phyloP scores from a whole-genome alignment of 2,329 filamentous ascomycete genomes.

The Ceratocystis albifundus region DNA sequence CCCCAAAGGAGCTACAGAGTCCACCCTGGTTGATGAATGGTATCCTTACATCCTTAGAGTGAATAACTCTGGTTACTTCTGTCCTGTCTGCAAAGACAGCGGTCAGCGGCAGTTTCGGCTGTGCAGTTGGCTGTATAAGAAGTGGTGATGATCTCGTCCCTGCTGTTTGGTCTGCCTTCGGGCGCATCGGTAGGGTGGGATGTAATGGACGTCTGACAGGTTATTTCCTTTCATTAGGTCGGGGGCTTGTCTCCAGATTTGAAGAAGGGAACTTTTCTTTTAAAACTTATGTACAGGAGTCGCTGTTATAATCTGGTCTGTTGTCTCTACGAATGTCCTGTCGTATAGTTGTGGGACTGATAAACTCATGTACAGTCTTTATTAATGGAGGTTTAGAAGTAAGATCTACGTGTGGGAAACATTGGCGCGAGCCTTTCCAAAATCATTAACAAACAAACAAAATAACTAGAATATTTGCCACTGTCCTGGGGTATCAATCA shows the following conservation, averaged over 20 bases:
- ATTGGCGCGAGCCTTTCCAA: no score
- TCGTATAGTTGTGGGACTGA: no score
- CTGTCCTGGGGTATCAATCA: not conserved
- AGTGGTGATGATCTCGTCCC: constrained; percentile 94
- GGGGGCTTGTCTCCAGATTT: constrained; percentile 30
- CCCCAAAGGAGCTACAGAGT: constrained; percentile 85
- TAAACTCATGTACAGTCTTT: no score
- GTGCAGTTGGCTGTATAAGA: constrained; percentile 54
- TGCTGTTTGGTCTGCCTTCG: constrained; percentile 58
- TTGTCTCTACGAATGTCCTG: no score
- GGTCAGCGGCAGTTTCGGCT: constrained; percentile 29
- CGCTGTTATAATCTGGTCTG: no score
- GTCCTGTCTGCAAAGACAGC: constrained; percentile 51
- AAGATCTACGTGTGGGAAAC: no score
- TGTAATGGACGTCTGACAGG: constrained; percentile 85
- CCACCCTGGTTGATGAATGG: constrained; percentile 90
- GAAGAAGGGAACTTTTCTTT: constrained; percentile 36
- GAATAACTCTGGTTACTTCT: constrained; percentile 55
- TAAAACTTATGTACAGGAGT: no score
- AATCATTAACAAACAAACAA: not conserved
- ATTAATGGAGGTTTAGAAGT: no score
- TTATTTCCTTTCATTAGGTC: constrained; percentile 40
- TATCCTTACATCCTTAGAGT: constrained; percentile 84
- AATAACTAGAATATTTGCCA: constrained; percentile 7
- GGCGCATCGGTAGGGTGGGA: constrained; percentile 68